phyloP scores from a whole-genome alignment of 108 stramenopile species.

The Conticribra guillardii region DNA sequence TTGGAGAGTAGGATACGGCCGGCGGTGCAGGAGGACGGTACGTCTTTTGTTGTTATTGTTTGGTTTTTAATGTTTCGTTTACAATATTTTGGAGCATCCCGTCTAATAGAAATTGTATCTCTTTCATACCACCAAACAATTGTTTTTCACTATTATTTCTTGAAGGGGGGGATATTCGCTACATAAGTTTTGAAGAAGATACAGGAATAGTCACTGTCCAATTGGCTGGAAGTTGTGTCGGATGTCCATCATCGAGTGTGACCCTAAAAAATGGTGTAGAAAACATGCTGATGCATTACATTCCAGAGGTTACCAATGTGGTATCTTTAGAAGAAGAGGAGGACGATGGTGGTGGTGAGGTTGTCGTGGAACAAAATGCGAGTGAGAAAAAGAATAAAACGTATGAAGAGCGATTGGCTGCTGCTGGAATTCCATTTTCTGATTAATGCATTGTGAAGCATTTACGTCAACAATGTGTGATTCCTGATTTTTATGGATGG shows the following conservation, averaged over 20 bases:
- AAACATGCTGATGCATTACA: conserved; percentile 99
- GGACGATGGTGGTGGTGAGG: conserved; percentile 41
- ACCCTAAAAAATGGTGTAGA: conserved; percentile 99
- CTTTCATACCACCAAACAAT: no score
- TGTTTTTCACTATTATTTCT: no score
- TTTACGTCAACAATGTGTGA: background rate
- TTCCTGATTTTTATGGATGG: no score
- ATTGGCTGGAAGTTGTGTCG: conserved; percentile 93
- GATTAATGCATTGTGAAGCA: conserved; percentile 54
- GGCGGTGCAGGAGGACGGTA: conserved; percentile 97
- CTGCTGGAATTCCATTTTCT: conserved; percentile 89
- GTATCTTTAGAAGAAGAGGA: conserved; percentile 82
- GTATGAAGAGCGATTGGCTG: conserved; percentile 84
- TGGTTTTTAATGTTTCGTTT: background rate
- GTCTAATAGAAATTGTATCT: no score
- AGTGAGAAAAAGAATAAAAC: conserved; percentile 69
- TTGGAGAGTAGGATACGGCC: conserved; percentile 97
- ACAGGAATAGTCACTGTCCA: conserved; percentile 84
- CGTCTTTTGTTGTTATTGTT: background rate
- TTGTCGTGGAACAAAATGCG: conserved; percentile 20
- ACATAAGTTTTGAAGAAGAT: conserved; percentile 85
- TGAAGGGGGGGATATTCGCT: conserved; percentile 97
- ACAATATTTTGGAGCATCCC: no score
- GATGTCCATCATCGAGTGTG: conserved; percentile 93
- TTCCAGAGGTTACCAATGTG: conserved; percentile 95